These are phyloP conservation scores for Hymenoscyphus repandus DNA, from an alignment of 2,329 filamentous ascomycete genomes.

Conservation along the genomic window DNA sequence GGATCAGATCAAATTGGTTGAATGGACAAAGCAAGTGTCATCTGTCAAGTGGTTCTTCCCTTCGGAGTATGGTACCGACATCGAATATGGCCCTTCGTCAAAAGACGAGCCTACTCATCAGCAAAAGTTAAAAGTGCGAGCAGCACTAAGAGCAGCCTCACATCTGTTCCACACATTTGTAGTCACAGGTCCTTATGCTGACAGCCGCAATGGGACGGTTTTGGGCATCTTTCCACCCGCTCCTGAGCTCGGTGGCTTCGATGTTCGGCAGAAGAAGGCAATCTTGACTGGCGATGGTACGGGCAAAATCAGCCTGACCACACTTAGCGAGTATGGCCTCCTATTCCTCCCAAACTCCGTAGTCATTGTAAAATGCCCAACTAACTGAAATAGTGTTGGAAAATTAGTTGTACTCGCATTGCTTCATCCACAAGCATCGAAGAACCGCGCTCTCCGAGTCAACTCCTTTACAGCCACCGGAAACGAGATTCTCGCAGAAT, in stretches of 20 bases:
- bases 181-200: slow-evolving; percentile 17
- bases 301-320: slow-evolving; percentile 61
- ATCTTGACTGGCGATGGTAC: slow-evolving; percentile 57
- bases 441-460: slow-evolving; percentile 32
- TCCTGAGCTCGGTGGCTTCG: slow-evolving; percentile 48
- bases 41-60: slow-evolving; percentile 57
- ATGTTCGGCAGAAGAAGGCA: slow-evolving; percentile 51
- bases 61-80: slow-evolving; percentile 47
- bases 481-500: slow-evolving; percentile 32
- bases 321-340: slow-evolving; percentile 60
- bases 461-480: slow-evolving; percentile 35
- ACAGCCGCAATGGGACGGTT: slow-evolving; percentile 1
- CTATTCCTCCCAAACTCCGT: neutral
- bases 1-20: slow-evolving; percentile 56
- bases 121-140: slow-evolving; percentile 63
- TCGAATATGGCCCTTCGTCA: slow-evolving; percentile 53
- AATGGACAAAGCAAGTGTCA: slow-evolving; percentile 54
- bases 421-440: slow-evolving; percentile 32
- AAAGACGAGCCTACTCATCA: slow-evolving; percentile 62
- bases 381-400: slow-evolving; percentile 43
- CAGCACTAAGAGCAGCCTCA: slow-evolving; percentile 48
- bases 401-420: slow-evolving; percentile 33
- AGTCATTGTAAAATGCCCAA: neutral
- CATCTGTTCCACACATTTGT: slow-evolving; percentile 55
- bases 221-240: slow-evolving; percentile 1